These are phyloP conservation scores for Geotrichum bryndzae DNA, from an alignment of 1,139 yeast genomes.

Conservation along the genomic window DNA sequence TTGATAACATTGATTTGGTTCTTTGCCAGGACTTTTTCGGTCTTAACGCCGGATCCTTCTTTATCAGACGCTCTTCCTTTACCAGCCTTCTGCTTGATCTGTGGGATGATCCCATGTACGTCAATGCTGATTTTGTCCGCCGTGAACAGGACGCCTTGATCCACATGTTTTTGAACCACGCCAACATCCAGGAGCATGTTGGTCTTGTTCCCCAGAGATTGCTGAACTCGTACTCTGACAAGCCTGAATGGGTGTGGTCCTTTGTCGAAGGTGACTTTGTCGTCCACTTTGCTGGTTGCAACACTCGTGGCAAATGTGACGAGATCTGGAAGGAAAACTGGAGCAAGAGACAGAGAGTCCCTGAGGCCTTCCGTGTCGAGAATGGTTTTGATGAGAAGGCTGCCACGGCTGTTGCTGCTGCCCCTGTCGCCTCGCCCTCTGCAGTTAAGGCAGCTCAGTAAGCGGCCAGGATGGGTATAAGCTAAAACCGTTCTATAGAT, in stretches of 20 bases:
- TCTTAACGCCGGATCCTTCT: conserved; percentile 37
- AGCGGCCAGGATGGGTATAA: background rate
- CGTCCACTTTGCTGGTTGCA: conserved; percentile 30
- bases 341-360: conserved; percentile 11
- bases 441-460: background rate
- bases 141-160: conserved; percentile 24
- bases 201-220: conserved; percentile 36
- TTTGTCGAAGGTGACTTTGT: conserved; percentile 28
- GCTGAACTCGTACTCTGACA: conserved; percentile 31
- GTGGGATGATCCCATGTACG: conserved; percentile 26
- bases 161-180: conserved; percentile 24
- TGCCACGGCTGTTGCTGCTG: background rate
- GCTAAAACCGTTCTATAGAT: background rate
- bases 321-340: conserved; percentile 12
- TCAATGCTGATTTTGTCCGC: conserved; percentile 16
- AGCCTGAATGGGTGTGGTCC: conserved; percentile 21
- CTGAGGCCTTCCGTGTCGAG: conserved; percentile 6
- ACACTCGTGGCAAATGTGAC: conserved; percentile 10
- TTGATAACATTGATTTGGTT: conserved; percentile 26
- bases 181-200: conserved; percentile 28
- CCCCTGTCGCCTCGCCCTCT: background rate
- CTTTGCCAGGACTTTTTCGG: conserved; percentile 32
- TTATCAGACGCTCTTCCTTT: conserved; percentile 30
- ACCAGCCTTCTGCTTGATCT: conserved; percentile 23
- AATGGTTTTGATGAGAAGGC: background rate